Base-by-base conservation (phyloP, 495 filamentous ascomycete species). In the Penicillium pulvis region DNA sequence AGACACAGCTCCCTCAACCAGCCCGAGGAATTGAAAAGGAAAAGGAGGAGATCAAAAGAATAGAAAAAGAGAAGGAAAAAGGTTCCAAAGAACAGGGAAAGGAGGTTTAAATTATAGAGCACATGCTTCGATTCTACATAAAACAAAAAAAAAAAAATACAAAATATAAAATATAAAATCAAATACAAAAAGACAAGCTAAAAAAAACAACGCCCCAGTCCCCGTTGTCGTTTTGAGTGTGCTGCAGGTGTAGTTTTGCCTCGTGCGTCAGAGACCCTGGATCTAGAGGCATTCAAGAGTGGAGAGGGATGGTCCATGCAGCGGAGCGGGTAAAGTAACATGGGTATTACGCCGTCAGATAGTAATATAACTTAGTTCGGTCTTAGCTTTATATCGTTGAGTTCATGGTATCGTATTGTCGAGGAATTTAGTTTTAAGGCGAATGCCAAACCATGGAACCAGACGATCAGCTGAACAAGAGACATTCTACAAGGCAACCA, bases 161-260 rank as follows among this genome's bases (percentile, higher is more conserved):
- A 53, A 43, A 43, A 44, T 20, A 44, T 16, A 45, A 28, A 44
- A 20, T 33, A 46, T 17, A 47, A 46, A 36, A 24, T 44, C 11
- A 66, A 44, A 26, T 44, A 54, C 56, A 60, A 58, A 62, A 61
- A 61, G 16, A n/a, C 14, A n/a, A 41, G 39, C 39, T 16, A 41
- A 41, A 41, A n/a, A 41, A 41, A 41, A 41, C 39, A 59, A 57
- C 31, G 59, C 61, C 64, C 61, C 59, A 60, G 58, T 62, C 49
- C 46, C 55, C 47, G 45, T 68, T 59, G 60, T 68, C 67, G 67
- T 70, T 70, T 70, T 68, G 67, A 70, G 67, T 33, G 51, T 63
- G 62, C 67, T 70, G 67, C 67, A 70, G 65, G 67, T 69, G 63
- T 68, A 65, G 62, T 70, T 68, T 68, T 70, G 67, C 67, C 67